Conservation (phyloP, 352 stramenopile species). For the Nothophytophthora sp. region DNA sequence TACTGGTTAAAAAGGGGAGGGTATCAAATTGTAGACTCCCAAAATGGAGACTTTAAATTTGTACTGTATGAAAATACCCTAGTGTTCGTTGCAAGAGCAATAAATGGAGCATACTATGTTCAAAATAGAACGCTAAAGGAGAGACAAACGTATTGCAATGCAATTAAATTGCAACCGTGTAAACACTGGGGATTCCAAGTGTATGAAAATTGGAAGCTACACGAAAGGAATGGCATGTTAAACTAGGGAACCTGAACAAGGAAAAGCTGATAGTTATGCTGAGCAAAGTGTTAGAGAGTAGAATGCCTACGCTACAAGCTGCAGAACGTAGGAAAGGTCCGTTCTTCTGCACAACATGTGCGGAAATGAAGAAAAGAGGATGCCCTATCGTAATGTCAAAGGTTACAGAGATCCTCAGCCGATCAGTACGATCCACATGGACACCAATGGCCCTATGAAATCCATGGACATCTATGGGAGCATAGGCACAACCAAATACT, state of each 20-base stretch:
- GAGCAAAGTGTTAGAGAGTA: background rate
- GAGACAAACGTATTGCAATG: constrained; percentile 6
- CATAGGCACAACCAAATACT: constrained; percentile 8
- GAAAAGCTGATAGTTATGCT: constrained; percentile 3
- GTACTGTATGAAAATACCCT: constrained; percentile 2
- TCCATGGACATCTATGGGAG: constrained; percentile 4
- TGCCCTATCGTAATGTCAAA: constrained; percentile 9
- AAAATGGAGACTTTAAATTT: constrained; percentile 9
- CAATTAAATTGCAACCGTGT: constrained; percentile 1
- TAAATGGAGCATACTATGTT: constrained; percentile 9
- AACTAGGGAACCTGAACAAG: constrained; percentile 7
- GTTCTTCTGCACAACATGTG: constrained; percentile 12
- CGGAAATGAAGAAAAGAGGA: constrained; percentile 10
- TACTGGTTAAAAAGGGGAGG: constrained; percentile 3
- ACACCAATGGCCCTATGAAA: constrained; percentile 13
- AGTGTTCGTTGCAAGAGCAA: constrained; percentile 4
- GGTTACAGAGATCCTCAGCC: background rate
- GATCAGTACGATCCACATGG: constrained; percentile 10
- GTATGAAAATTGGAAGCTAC: background rate
- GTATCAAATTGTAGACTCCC: constrained; percentile 6
- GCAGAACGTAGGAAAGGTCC: background rate
- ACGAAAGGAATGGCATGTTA: constrained; percentile 6
- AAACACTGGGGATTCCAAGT: background rate
- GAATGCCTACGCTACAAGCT: background rate
- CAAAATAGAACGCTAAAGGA: constrained; percentile 4